A percentile compares a stretch with the other conserved stretches of the same genome.
These are phyloP conservation scores for Sporothrix luriei DNA, from an alignment of 2,329 filamentous ascomycete species.

Conservation along the genomic window DNA sequence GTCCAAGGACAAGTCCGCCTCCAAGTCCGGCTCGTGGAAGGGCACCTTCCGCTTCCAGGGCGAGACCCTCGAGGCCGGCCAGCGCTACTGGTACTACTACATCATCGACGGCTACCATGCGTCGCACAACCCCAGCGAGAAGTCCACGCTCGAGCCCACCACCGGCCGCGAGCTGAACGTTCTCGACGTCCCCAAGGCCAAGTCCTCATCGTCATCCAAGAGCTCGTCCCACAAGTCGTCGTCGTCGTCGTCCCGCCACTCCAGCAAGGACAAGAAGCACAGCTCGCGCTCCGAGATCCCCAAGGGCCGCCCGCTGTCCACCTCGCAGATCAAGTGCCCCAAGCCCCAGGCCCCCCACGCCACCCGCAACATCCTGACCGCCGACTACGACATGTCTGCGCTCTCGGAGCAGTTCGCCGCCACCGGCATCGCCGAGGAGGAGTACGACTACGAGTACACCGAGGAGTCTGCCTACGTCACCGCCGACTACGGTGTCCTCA, in stretches of 20 bases:
- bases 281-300: conserved; percentile 68
- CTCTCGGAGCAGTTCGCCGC: conserved; percentile 73
- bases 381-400: conserved; percentile 76
- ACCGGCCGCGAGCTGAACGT: conserved; percentile 97
- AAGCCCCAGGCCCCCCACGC: conserved; percentile 87
- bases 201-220: conserved; percentile 45
- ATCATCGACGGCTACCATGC: conserved; percentile 99
- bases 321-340: conserved; percentile 87
- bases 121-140: conserved; percentile 89
- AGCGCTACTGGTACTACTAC: conserved; percentile 99
- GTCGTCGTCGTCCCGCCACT: conserved; percentile 36
- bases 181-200: conserved; percentile 79
- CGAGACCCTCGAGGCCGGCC: conserved; percentile 79
- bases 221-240: conserved; percentile 27
- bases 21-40: conserved; percentile 90
- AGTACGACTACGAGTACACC: conserved; percentile 31
- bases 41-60: conserved; percentile 96
- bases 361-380: conserved; percentile 82
- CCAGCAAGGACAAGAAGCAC: conserved; percentile 48
- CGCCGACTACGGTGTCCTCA: conserved; percentile 56
- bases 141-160: conserved; percentile 90
- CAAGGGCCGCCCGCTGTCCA: conserved; percentile 84
- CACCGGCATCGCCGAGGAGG: conserved; percentile 54
- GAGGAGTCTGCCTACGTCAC: conserved; percentile 46
- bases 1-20: conserved; percentile 78